Evolutionary conservation across 768 basidiomycete species (phyloP), one percentile per base, ranked within the genome.

Genomic region (Tylopilus cervinicoccineus): DNA sequence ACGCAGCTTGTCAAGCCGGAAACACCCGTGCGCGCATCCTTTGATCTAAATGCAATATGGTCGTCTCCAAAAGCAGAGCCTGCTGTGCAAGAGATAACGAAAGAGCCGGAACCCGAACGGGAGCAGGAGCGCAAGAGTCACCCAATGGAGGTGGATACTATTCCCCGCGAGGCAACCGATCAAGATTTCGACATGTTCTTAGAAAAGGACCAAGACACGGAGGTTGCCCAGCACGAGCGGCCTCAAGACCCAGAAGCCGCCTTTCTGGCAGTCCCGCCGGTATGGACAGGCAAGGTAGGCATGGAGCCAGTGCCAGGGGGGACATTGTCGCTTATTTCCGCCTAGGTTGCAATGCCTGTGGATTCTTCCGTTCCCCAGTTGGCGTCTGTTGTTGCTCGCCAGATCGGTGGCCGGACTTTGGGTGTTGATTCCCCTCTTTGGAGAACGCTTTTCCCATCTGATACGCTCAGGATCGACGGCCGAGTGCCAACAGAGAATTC

Each of bases 181-280:
- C 79, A 82, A 52, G 90, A 91, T 63, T 91, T 93, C 58, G 90
- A 92, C 56, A 87, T 91, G 82, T 84, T 91, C 59, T 68, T 93
- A 32, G 81, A 86, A 49, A 79, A 83, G 51, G 77, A 79, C 14
- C 65, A 73, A 24, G 72, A 76, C 2, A 52, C 57, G 14, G 65
- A 58, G 4, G 56, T 66, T 32, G 58, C 55, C 40, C 59, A 43
- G 44, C 56, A 38, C 14, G 47, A 52, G 37, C 56, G 50, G 27
- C 61, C 61, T 14, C 76, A 76, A 45, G 72, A 67, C 17, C 71
- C 74, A 38, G 74, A 78, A 50, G 73, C 71, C 17, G 65, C 65
- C 12, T 80, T 88, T 55, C 78, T 84, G 47, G 72, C 70, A n/a
- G 55, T 76, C 20, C 78, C 81, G 5, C 67, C 70, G 29, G 84